Evolutionary conservation across 2,329 filamentous ascomycete species (phyloP).

Genomic region (Colletotrichum lentis): DNA sequence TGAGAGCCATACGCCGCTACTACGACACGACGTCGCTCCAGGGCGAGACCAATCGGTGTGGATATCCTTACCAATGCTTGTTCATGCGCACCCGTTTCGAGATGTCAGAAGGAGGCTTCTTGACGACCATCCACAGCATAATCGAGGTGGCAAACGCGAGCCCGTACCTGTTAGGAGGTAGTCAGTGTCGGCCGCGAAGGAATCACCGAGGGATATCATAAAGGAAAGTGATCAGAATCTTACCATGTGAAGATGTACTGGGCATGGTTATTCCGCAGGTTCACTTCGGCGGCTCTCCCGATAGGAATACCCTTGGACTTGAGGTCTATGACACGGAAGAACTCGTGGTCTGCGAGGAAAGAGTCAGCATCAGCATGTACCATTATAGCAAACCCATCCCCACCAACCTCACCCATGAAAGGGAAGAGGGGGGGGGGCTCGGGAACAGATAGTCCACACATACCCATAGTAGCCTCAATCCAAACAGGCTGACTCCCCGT

Average conservation of each 20-base stretch:
- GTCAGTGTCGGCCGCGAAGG: slow-evolving; percentile 17
- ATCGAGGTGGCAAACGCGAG: slow-evolving; percentile 84
- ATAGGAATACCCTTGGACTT: slow-evolving; percentile 86
- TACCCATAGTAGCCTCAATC: slow-evolving; percentile 96
- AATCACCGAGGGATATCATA: not conserved
- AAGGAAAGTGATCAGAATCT: slow-evolving; percentile 17
- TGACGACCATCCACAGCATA: slow-evolving; percentile 96
- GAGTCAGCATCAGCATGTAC: slow-evolving; percentile 23
- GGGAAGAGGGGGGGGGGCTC: not conserved
- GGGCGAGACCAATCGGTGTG: not conserved
- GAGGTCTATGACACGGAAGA: slow-evolving; percentile 78
- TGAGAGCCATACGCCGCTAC: slow-evolving; percentile 9
- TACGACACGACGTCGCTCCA: slow-evolving; percentile 36
- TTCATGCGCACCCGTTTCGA: slow-evolving; percentile 78
- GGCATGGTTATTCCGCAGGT: slow-evolving; percentile 93
- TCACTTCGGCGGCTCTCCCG: slow-evolving; percentile 86
- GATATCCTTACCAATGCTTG: slow-evolving; percentile 69
- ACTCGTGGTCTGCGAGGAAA: slow-evolving; percentile 71
- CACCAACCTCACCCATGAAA: not conserved
- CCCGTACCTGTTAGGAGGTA: slow-evolving; percentile 72
- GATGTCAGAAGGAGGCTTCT: slow-evolving; percentile 80
- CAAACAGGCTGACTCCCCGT: slow-evolving; percentile 88
- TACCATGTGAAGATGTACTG: slow-evolving; percentile 99
- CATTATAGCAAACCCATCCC: not conserved
- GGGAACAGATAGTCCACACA: slow-evolving; percentile 39